Conservation (phyloP, 2,329 filamentous ascomycete species). For the Verticillium nubilum region DNA sequence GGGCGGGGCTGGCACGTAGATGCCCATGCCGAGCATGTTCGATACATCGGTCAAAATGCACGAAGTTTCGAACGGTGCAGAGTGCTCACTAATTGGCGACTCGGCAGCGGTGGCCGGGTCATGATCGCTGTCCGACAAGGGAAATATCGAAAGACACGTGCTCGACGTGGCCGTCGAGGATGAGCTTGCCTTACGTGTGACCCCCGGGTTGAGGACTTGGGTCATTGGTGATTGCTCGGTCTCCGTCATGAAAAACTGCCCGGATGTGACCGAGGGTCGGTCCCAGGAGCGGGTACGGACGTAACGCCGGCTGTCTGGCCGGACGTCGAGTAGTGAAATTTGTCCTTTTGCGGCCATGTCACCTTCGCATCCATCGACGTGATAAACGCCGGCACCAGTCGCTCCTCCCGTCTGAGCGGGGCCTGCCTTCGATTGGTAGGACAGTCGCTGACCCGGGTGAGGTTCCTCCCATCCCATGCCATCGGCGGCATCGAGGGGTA, state of each 20-base stretch:
- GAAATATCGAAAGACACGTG: background rate
- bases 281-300: background rate
- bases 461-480: conserved; percentile 35
- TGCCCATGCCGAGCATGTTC: conserved; percentile 23
- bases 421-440: conserved; percentile 19
- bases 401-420: conserved; percentile 15
- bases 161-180: background rate
- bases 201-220: background rate
- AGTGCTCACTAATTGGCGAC: conserved; percentile 2
- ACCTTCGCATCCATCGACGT: conserved; percentile 21
- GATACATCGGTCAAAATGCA: conserved; percentile 27
- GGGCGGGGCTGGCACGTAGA: conserved; percentile 19
- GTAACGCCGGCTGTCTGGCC: conserved; percentile 5
- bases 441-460: conserved; percentile 37
- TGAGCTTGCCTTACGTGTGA: background rate
- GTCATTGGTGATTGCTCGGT: background rate
- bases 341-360: conserved; percentile 45
- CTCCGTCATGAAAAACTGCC: background rate
- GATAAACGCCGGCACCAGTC: conserved; percentile 3
- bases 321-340: conserved; percentile 17
- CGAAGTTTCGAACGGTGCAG: background rate
- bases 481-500: conserved; percentile 12
- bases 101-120: background rate
- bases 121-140: background rate
- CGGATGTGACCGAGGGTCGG: background rate